Conservation (phyloP, 805 yeast species). For the Starmerella lactis-condensi region DNA sequence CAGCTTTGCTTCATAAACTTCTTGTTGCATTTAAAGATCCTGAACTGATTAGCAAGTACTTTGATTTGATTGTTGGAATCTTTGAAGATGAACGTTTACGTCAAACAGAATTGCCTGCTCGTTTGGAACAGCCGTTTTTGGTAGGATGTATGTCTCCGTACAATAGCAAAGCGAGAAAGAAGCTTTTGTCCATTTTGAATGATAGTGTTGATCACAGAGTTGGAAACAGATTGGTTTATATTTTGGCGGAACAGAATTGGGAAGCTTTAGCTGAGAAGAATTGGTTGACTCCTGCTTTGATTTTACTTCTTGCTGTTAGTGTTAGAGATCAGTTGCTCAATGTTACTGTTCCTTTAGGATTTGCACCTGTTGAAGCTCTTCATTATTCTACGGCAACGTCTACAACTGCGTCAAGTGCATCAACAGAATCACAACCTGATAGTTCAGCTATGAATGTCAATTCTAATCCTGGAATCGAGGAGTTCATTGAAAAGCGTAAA, state of each 20-base stretch:
- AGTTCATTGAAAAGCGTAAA: conserved; percentile 20
- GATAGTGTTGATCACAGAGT: conserved; percentile 61
- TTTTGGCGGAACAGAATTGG: conserved; percentile 94
- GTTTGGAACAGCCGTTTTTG: conserved; percentile 91
- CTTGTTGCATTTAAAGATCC: conserved; percentile 62
- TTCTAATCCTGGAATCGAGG: conserved; percentile 8
- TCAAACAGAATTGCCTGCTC: conserved; percentile 72
- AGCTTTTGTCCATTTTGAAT: conserved; percentile 61
- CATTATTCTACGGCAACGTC: conserved; percentile 4
- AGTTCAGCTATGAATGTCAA: not conserved
- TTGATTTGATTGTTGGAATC: conserved; percentile 69
- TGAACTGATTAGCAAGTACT: conserved; percentile 55
- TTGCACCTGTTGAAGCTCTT: conserved; percentile 19
- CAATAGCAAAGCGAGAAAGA: conserved; percentile 54
- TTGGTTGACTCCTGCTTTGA: conserved; percentile 89
- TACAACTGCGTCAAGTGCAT: conserved; percentile 9
- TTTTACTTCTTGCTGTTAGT: conserved; percentile 63
- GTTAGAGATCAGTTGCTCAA: conserved; percentile 32
- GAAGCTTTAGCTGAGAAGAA: conserved; percentile 81
- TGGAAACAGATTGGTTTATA: conserved; percentile 62
- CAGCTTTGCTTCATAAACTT: conserved; percentile 85
- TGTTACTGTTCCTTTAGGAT: conserved; percentile 22
- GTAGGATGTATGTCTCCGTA: conserved; percentile 62
- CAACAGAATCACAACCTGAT: not conserved
- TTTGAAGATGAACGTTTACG: conserved; percentile 64